Evolutionary conservation across 257 asterid species (phyloP), one percentile per base, ranked within the genome.

Genomic region (Avicennia marina): DNA sequence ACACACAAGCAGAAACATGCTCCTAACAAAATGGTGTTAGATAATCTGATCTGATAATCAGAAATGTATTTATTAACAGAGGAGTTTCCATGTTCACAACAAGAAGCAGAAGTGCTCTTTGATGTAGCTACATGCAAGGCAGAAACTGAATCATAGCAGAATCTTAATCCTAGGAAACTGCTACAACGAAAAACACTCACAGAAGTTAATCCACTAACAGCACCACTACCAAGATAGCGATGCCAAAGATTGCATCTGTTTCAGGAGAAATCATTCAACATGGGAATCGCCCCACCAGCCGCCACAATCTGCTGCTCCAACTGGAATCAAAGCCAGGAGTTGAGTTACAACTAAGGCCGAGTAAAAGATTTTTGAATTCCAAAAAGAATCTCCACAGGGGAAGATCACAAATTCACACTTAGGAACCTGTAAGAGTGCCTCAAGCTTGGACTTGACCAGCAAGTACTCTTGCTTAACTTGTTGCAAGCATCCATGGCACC

Each of bases 221-320:
- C n/a, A n/a, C n/a, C n/a, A n/a, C n/a, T n/a, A n/a, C n/a, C n/a
- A 22, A 40, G 18, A 47, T 42, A n/a, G 18, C 27, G n/a, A 29
- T 19, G 19, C 24, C 36, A n/a, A 19, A 56, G 6, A 24, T 25
- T 47, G 32, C 39, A 11, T 36, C 63, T n/a, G 21, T n/a, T 36
- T 65, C 56, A 73, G 6, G 64, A 65, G 49, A 51, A 64, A 0
- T 56, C 56, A 22, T 16, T 62, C 66, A 76, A 42, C 56, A 72
- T 53, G 2, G 96, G 96, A 75, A 79, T 67, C 40, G 71, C 77
- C 34, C 96, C 95, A 34, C 96, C 96, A 62, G 96, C 96, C 0
- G 87, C 84, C 54, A 76, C 75, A 61, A 88, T 88, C 82, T 81
- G 88, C 70, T 74, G 80, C 81, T 85, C 95, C 83, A 85, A 38